Conservation (phyloP, 306 rosid species). For the Medicago arabica region DNA sequence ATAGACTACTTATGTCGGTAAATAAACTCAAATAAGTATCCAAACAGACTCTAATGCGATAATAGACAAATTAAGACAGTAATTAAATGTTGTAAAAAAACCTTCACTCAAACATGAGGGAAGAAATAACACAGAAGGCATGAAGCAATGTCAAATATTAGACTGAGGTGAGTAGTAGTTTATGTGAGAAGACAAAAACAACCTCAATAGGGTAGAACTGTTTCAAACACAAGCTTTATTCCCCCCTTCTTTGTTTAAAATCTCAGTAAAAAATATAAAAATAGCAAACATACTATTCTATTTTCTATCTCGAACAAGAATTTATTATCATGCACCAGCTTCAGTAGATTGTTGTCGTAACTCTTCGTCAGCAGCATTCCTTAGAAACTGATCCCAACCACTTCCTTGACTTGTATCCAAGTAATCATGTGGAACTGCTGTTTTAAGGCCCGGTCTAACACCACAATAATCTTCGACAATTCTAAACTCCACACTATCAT, state of each 20-base stretch:
- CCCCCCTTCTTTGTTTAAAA: not conserved
- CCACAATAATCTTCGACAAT: not conserved
- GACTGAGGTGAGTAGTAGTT: not conserved
- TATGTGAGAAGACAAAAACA: not conserved
- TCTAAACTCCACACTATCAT: not conserved
- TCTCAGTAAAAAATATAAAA: not conserved
- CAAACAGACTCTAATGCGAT: not conserved
- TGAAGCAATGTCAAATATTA: not conserved
- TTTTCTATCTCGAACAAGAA: not conserved
- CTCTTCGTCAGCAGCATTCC: slow-evolving; percentile 6
- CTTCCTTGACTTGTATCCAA: not conserved
- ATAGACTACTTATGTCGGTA: not conserved
- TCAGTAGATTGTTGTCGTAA: not conserved
- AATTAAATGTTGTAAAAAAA: not conserved
- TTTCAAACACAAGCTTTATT: not conserved
- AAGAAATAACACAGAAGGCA: not conserved
- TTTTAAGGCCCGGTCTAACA: not conserved
- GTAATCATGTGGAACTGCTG: slow-evolving; percentile 10
- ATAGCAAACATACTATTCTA: not conserved
- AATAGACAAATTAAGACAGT: not conserved
- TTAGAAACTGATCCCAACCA: slow-evolving; percentile 12
- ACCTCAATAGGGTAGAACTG: not conserved
- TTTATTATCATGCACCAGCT: not conserved
- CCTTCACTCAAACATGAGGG: not conserved
- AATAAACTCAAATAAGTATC: not conserved